Evolutionary conservation across 2,329 filamentous ascomycete genomes (phyloP), one percentile per base, ranked within the genome.

Genomic region (Aspergillus brunneoviolaceus): DNA sequence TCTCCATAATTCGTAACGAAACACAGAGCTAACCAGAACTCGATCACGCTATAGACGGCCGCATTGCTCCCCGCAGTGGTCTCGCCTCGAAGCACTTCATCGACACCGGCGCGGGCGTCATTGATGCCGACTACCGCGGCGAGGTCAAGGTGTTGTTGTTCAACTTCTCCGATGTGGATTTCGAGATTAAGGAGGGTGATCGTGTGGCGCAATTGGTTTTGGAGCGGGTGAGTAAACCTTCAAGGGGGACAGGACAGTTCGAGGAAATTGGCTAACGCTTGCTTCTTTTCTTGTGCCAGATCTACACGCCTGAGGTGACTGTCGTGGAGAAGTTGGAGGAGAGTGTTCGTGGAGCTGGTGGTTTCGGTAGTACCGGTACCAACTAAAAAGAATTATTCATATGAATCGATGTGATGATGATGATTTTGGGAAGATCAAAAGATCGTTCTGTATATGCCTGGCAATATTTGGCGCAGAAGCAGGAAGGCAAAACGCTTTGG

Each of bases 51-150:
- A 16, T 49, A 94, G 91, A 98, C 74, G 94, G 94, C 67, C 89
- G 93, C 60, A 87, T 96, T 58, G 93, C 93, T 3, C 93, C 93
- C 10, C 90, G 93, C 65, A 95, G 91, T n/a, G 92, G 92, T 51
- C 88, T 96, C 39, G 94, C 94, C 2, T 84, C 88, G 62, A 99
- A 99, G 81, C 87, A 98, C 80, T 95, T 93, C 79, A 98, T 99
- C 75, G 92, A 97, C 76, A 95, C 91, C 0, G 92, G 96, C 63
- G 95, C 95, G 0, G 95, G 95, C 57, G 95, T 99, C 65, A 98
- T 99, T 70, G 95, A 99, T 77, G 93, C 94, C 35, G 95, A 99
- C 78, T 99, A 99, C 81, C 86, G 95, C 39, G 95, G 95, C 21
- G 90, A 90, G 67, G 89, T 99, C 70, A 96, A 96, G 82, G 90